phyloP scores from a whole-genome alignment of 441 rosid species.

The Gossypium davidsonii region DNA sequence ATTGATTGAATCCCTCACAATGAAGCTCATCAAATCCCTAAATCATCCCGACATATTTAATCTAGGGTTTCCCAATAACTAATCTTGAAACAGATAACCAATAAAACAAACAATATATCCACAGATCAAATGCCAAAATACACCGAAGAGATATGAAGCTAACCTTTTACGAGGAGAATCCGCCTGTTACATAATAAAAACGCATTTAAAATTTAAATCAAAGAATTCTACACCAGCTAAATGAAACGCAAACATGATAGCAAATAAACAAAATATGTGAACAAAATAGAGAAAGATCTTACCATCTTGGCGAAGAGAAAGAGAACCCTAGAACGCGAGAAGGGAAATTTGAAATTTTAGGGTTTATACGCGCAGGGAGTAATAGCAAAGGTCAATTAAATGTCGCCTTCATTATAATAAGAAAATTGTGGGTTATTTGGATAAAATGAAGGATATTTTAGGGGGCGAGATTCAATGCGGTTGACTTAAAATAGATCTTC shows the following conservation, averaged over 20 bases:
- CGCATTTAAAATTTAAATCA: neutral
- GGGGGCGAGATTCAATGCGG: constrained; percentile 7
- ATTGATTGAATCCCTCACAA: no score
- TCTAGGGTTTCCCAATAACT: neutral
- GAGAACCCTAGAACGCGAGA: neutral
- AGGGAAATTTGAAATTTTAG: constrained; percentile 8
- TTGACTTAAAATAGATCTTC: neutral
- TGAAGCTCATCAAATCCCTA: constrained; percentile 3
- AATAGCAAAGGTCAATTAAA: neutral
- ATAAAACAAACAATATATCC: neutral
- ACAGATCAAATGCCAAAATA: neutral
- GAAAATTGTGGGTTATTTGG: neutral
- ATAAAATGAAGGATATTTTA: neutral
- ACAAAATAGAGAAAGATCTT: constrained; percentile 4
- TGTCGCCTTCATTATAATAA: neutral
- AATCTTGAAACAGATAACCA: neutral
- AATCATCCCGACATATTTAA: neutral
- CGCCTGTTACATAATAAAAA: constrained; percentile 33
- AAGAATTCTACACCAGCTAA: neutral
- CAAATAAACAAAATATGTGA: neutral
- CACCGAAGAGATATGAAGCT: constrained; percentile 1
- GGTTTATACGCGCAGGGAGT: constrained; percentile 1
- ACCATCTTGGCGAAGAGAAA: constrained; percentile 26
- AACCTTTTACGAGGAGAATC: constrained; percentile 69
- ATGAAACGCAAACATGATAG: neutral